Conservation (phyloP, 2,329 filamentous ascomycete genomes). For the Sporothrix protearum region DNA sequence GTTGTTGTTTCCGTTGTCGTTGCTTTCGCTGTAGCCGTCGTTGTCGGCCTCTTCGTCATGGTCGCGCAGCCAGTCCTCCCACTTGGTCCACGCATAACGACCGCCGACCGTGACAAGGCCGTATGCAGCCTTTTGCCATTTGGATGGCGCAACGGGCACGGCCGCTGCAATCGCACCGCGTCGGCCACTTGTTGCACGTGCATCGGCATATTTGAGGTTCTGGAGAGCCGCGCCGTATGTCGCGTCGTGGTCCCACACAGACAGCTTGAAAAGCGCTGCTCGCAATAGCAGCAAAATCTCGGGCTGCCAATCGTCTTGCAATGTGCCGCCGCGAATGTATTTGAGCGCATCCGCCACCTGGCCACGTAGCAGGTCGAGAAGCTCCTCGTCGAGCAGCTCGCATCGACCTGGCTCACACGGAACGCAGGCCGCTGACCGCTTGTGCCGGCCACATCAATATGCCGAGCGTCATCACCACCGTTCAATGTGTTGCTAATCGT, state of each 20-base stretch:
- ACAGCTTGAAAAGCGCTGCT: conserved; percentile 84
- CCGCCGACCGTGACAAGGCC: conserved; percentile 83
- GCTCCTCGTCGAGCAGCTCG: conserved; percentile 92
- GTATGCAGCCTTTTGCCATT: conserved; percentile 78
- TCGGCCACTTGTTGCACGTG: conserved; percentile 44
- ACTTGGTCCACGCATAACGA: conserved; percentile 84
- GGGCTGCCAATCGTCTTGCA: conserved; percentile 80
- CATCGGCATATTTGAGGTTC: conserved; percentile 86
- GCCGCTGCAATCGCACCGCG: conserved; percentile 40
- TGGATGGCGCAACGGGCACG: conserved; percentile 67
- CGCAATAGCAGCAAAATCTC: conserved; percentile 79
- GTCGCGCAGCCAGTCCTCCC: conserved; percentile 80
- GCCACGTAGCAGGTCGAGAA: conserved; percentile 76
- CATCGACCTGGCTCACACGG: conserved; percentile 92
- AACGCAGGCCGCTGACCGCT: conserved; percentile 78
- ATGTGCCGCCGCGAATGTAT: conserved; percentile 70
- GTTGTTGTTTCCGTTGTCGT: neutral
- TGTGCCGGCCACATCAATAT: conserved; percentile 31
- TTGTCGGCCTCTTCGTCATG: conserved; percentile 53
- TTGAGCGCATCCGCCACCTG: conserved; percentile 87
- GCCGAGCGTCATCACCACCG: neutral
- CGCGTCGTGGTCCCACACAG: conserved; percentile 93
- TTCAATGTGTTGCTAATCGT: neutral
- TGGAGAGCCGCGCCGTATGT: conserved; percentile 92
- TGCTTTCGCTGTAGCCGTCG: neutral